Conservation (phyloP, 148 eudicot genomes). For the Persicaria maculosa region DNA sequence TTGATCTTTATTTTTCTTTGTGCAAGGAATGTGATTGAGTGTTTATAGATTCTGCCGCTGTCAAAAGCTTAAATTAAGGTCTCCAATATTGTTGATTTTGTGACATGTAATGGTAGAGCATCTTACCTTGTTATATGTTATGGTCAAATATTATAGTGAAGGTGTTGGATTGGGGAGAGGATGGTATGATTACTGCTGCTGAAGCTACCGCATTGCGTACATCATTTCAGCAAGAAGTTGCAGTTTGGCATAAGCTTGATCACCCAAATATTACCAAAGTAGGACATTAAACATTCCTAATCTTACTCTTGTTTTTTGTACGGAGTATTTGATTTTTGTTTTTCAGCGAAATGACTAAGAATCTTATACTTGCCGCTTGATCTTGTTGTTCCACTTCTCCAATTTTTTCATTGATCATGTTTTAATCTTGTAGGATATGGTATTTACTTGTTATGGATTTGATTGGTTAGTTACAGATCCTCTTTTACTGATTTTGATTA, state of each 20-base stretch:
- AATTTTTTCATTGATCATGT: not conserved
- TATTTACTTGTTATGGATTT: not conserved
- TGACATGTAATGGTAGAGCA: too few species aligned
- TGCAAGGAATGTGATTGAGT: not conserved
- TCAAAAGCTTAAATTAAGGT: too few species aligned
- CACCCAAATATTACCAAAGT: conserved; percentile 81
- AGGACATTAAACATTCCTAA: conserved; percentile 1
- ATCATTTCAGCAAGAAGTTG: conserved; percentile 78
- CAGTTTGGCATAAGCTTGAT: conserved; percentile 85
- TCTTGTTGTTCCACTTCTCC: not conserved
- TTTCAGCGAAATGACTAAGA: not conserved
- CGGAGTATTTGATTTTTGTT: not conserved
- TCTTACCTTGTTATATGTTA: too few species aligned
- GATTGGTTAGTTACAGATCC: not conserved
- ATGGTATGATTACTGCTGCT: conserved; percentile 62
- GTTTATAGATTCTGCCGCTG: not conserved
- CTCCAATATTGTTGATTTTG: too few species aligned
- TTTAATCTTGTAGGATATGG: not conserved
- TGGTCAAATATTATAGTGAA: conserved; percentile 39
- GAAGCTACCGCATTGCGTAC: conserved; percentile 70
- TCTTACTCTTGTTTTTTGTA: not conserved
- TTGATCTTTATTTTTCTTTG: not conserved
- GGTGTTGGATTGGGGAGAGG: conserved; percentile 96
- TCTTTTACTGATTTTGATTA: not conserved
- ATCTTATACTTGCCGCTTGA: not conserved